phyloP scores from a whole-genome alignment of 495 filamentous ascomycete genomes.

The Diplogelasinospora grovesii region DNA sequence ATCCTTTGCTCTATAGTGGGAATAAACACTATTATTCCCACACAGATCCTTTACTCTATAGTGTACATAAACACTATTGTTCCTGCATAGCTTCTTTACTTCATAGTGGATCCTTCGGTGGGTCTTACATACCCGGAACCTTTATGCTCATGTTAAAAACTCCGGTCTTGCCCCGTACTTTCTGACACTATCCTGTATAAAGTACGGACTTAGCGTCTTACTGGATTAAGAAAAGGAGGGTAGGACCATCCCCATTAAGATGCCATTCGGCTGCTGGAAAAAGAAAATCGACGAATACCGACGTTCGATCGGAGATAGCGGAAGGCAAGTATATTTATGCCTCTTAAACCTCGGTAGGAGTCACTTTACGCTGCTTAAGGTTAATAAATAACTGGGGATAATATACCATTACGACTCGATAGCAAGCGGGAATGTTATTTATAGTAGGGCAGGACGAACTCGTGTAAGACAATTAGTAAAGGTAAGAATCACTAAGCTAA shows the following conservation, averaged over 20 bases:
- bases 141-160: no score
- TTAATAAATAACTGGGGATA: not conserved
- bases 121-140: no score
- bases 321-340: not conserved
- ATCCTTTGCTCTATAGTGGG: no score
- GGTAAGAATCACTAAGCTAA: not conserved
- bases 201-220: not conserved
- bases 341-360: not conserved
- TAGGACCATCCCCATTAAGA: not conserved
- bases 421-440: not conserved
- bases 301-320: no score
- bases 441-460: not conserved
- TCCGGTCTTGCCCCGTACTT: no score
- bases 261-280: not conserved
- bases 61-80: no score
- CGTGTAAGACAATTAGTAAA: not conserved
- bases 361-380: not conserved
- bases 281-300: not conserved
- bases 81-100: no score
- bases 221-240: not conserved
- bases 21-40: no score
- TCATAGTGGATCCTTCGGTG: no score
- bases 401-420: slow-evolving; percentile 1
- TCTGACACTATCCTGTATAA: no score
- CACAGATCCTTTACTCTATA: no score